phyloP scores from a whole-genome alignment of 495 filamentous ascomycete species.

The Penicillium ochrochloron region DNA sequence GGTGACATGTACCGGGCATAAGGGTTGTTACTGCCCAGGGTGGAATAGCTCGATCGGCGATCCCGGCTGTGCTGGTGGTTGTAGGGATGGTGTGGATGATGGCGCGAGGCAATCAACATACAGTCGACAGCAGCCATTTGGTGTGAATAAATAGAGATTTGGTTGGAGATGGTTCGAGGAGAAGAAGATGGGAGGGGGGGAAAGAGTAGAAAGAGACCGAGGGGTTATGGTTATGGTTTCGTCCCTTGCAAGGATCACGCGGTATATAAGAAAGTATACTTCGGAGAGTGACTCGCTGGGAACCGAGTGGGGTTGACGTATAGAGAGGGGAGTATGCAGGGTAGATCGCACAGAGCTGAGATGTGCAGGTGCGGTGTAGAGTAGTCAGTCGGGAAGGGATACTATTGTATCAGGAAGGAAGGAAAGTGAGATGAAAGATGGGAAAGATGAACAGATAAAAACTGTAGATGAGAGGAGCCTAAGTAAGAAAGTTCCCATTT shows the following conservation, averaged over 20 bases:
- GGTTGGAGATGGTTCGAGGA: not conserved
- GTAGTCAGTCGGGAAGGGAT: not conserved
- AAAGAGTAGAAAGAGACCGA: not conserved
- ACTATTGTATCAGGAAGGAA: not conserved
- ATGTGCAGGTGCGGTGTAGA: slow-evolving; percentile 7
- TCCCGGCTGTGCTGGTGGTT: slow-evolving; percentile 23
- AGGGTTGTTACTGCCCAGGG: slow-evolving; percentile 42
- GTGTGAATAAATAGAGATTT: not conserved
- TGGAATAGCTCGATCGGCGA: slow-evolving; percentile 9
- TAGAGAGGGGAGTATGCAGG: slow-evolving; percentile 11
- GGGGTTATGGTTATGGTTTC: not conserved
- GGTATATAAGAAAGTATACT: slow-evolving; percentile 12
- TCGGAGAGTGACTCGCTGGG: slow-evolving; percentile 11
- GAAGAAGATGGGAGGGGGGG: not conserved
- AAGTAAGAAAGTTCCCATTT: not conserved
- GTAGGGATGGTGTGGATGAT: slow-evolving; percentile 34
- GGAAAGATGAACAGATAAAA: slow-evolving; percentile 13
- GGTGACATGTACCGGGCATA: slow-evolving; percentile 44
- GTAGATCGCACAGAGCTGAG: slow-evolving; percentile 22
- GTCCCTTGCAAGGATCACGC: slow-evolving; percentile 18
- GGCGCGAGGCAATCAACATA: slow-evolving; percentile 32
- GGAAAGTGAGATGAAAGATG: not conserved
- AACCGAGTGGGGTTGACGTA: slow-evolving; percentile 17
- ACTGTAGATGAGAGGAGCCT: not conserved
- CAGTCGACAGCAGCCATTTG: slow-evolving; percentile 32